Base-by-base conservation (phyloP, 306 rosid genomes). In the Begonia peltatifolia region DNA sequence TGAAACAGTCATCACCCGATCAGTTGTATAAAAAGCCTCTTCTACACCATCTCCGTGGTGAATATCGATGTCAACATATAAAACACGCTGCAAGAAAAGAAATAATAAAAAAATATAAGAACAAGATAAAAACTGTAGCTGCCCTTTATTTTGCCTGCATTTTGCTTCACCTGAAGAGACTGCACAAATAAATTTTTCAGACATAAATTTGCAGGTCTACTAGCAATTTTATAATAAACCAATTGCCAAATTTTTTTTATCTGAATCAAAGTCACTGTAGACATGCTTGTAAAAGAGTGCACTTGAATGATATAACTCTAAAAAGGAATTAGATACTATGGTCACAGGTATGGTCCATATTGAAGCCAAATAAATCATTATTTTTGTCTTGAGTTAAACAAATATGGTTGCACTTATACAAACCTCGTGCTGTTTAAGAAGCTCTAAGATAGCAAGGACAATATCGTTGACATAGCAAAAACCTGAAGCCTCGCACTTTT, bases 31-130 rank as follows among this genome's bases (percentile, higher is more conserved):
- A 72, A 84, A 84, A 12, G 95, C 95, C 75, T 84, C 95, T 70
- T 84, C 95, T 25, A 84, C 95, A 49, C 95, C 90, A 38, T 84
- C 95, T 46, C 95, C 95, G 57, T 84, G 95, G 76, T 84, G 95
- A 56, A 84, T 84, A 65, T 84, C 95, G 52, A 84, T 84, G 67
- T 84, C 94, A 66, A 84, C 90, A 56, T 84, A 84, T 54, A 84
- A 71, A 72, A 85, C 95, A 56, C 92, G 90, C 95, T 85, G 82
- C 82, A 62, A 46, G 16, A 55, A 44, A 36, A 55, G 55, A 52
- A 61, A 42, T 14, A 56, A 36, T 56, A 47, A 30, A 12, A 46
- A 52, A 18, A 42, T 46, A 25, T 18, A 43, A 41, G 9, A 6
- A 51, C 4, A 23, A 36, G 18, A 12, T 3, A 30, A 30, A 30